Conservation (phyloP, 257 asterid species). For the Paulownia fortunei region DNA sequence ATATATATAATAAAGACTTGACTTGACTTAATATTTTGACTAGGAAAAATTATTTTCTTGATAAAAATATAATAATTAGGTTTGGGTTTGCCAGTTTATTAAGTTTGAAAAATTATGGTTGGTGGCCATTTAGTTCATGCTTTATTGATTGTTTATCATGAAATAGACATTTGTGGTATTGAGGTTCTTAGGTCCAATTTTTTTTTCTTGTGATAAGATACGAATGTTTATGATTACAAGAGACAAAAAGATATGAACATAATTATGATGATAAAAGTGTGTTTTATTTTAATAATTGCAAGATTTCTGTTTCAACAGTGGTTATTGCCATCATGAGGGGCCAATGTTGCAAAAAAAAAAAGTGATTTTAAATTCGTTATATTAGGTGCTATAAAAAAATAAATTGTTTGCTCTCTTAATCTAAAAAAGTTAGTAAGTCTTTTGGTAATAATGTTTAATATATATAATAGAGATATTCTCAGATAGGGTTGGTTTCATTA, state of each 20-base stretch:
- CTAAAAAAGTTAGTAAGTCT: background rate
- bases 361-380: background rate
- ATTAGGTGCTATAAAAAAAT: background rate
- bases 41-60: too few relatives aligned
- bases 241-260: constrained; percentile 20
- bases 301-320: background rate
- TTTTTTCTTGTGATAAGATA: constrained; percentile 25
- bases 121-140: constrained; percentile 31
- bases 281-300: background rate
- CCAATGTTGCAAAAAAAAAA: background rate
- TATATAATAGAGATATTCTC: background rate
- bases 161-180: constrained; percentile 21
- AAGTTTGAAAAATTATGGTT: constrained; percentile 7
- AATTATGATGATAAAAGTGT: constrained; percentile 22
- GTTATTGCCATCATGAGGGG: constrained; percentile 14
- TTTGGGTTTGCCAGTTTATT: background rate
- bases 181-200: constrained; percentile 16
- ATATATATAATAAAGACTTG: too few relatives aligned
- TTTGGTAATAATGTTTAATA: background rate
- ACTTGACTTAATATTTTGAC: too few relatives aligned
- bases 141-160: constrained; percentile 34
- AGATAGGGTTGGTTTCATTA: background rate
- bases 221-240: constrained; percentile 5
- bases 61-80: background rate
- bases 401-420: background rate